Conservation (phyloP, 352 stramenopile genomes). For the Pythium insidiosum region DNA sequence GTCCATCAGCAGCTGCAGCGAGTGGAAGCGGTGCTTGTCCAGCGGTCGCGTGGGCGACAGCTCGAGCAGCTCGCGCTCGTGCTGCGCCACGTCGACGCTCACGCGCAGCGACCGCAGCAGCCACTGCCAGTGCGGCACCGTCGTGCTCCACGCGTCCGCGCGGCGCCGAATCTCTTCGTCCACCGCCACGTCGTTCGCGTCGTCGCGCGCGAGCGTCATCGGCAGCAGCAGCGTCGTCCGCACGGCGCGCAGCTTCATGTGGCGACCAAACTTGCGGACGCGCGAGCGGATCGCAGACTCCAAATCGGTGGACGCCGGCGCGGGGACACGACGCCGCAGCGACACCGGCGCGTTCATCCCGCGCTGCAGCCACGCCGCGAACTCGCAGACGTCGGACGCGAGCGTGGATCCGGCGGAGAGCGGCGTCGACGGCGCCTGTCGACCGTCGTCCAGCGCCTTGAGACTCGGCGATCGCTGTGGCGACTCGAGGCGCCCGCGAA, state of each 20-base stretch:
- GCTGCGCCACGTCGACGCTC: constrained; percentile 40
- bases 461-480: too few relatives aligned
- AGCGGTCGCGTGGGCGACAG: constrained; percentile 10
- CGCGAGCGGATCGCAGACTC: constrained; percentile 23
- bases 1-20: constrained; percentile 47
- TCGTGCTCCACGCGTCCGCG: constrained; percentile 24
- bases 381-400: too few relatives aligned
- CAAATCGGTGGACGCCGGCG: background rate
- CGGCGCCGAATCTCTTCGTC: constrained; percentile 48
- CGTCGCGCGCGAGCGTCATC: constrained; percentile 31
- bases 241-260: constrained; percentile 39
- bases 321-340: too few relatives aligned
- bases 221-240: constrained; percentile 37
- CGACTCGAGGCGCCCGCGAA: too few relatives aligned
- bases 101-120: constrained; percentile 48
- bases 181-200: constrained; percentile 33
- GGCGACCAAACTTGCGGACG: constrained; percentile 44
- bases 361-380: too few relatives aligned
- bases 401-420: too few relatives aligned
- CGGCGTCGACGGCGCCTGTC: too few relatives aligned
- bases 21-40: constrained; percentile 40
- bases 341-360: too few relatives aligned
- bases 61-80: constrained; percentile 28
- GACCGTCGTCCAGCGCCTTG: too few relatives aligned
- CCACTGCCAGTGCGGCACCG: constrained; percentile 46